Evolutionary conservation across 2,329 filamentous ascomycete genomes (phyloP), one percentile per base, ranked within the genome.

Genomic region (Fusarium sp.): DNA sequence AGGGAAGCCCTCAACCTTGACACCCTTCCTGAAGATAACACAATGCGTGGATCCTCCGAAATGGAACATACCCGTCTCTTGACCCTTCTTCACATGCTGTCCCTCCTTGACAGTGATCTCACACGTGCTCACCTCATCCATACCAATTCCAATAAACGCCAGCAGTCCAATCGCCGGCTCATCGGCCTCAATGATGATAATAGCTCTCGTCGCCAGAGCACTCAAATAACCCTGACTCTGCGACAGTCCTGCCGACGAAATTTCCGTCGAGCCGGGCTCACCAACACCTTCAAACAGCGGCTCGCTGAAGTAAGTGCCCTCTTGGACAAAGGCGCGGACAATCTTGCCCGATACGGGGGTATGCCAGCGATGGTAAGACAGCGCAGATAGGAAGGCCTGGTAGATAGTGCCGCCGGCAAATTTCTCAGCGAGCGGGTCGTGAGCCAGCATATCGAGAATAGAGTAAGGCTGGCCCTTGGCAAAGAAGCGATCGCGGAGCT

Each of bases 51-150:
- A 90, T 0, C 92, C 92, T n/a, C 92, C 92, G 75, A 91, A 94
- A 75, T 94, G 92, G 78, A 94, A 94, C 91, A 93, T 93, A 42
- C 92, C 92, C 39, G 90, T 82, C 80, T 93, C 81, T 6, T 93
- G 87, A 2, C 92, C 92, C 82, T 93, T 94, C 53, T 82, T 82
- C 17, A 94, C 75, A 53, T 85, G 83, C 75, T 93, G 85, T 0
- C 90, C 91, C 74, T 90, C 86, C 71, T 84, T 84, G 13, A 92
- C 90, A 0, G 88, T 91, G 49, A 92, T 89, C 52, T 93, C 90
- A 73, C 91, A 93, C 0, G 90, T 90, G 60, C 87, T 90, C 14
- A 94, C 91, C 78, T 95, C 92, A 42, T 89, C 90, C 92, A 94
- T 94, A 2, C 92, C 92, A 5, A 94, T 86, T 2, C 87, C 88